phyloP scores from a whole-genome alignment of 2,329 filamentous ascomycete species.

The Aspergillus flavus region DNA sequence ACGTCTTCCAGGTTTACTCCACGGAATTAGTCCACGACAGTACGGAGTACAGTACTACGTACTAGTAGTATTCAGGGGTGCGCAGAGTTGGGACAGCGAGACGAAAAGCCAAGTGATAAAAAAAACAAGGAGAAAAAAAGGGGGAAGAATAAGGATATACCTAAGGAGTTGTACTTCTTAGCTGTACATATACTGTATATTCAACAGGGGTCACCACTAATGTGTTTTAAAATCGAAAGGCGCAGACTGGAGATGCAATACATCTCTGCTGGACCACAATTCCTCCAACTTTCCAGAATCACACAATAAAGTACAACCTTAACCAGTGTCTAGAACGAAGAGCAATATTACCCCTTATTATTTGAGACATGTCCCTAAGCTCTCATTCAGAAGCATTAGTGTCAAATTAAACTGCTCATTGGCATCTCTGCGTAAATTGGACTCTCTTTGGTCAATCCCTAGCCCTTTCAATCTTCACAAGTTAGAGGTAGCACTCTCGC shows the following conservation, averaged over 20 bases:
- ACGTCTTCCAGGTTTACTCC: not conserved
- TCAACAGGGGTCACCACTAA: not conserved
- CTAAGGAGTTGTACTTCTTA: not conserved
- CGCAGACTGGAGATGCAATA: not conserved
- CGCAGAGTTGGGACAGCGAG: no score
- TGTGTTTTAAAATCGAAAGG: not conserved
- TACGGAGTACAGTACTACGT: not conserved
- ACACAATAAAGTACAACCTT: not conserved
- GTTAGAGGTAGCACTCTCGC: constrained; percentile 22
- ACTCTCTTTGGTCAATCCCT: constrained; percentile 30
- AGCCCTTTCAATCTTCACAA: constrained; percentile 31
- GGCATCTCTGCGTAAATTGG: constrained; percentile 35
- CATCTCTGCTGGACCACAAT: not conserved
- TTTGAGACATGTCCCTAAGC: constrained; percentile 48
- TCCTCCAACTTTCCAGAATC: not conserved
- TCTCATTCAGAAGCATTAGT: constrained; percentile 51
- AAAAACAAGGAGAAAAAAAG: not conserved
- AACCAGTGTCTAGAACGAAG: not conserved
- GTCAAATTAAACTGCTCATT: constrained; percentile 48
- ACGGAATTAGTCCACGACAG: not conserved
- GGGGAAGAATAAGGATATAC: not conserved
- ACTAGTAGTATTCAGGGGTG: not conserved
- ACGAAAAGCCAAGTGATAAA: not conserved
- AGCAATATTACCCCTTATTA: constrained; percentile 5
- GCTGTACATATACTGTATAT: not conserved